Percentiles rank a stretch among this genome's conserved stretches.
phyloP scores from a whole-genome alignment of 2,329 filamentous ascomycete species.

The Aureobasidium zeae region DNA sequence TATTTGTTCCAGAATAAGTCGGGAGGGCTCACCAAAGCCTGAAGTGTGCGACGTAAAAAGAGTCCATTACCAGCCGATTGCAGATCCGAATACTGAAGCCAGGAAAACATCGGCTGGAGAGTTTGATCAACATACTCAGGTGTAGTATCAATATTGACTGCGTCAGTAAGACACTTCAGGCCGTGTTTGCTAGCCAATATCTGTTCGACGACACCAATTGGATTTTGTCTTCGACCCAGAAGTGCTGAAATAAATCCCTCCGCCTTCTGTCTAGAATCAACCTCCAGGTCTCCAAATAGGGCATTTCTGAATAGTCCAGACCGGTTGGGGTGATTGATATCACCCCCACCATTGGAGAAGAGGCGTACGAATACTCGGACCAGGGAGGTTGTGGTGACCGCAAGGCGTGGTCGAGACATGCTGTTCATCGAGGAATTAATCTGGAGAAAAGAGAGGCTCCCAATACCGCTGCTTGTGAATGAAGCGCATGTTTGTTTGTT shows the following conservation, averaged over 20 bases:
- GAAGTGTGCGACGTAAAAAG: background rate
- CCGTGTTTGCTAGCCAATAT: background rate
- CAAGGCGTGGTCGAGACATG: background rate
- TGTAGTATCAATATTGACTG: background rate
- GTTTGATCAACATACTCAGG: background rate
- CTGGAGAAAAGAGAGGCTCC: no score
- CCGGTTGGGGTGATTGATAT: background rate
- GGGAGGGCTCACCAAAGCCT: background rate
- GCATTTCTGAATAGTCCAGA: background rate
- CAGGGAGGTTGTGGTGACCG: background rate
- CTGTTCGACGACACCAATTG: background rate
- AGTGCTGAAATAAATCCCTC: background rate
- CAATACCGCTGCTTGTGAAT: no score
- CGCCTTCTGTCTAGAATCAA: background rate
- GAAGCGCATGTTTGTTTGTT: no score
- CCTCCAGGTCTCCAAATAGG: background rate
- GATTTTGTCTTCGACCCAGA: background rate
- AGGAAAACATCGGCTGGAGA: background rate
- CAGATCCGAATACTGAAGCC: slow-evolving; percentile 2
- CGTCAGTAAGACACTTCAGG: background rate
- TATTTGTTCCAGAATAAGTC: background rate
- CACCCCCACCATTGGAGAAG: background rate
- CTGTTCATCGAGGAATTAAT: background rate
- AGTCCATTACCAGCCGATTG: background rate
- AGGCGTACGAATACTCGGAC: background rate